Conservation (phyloP, 805 yeast species). For the Pichia deserticola region DNA sequence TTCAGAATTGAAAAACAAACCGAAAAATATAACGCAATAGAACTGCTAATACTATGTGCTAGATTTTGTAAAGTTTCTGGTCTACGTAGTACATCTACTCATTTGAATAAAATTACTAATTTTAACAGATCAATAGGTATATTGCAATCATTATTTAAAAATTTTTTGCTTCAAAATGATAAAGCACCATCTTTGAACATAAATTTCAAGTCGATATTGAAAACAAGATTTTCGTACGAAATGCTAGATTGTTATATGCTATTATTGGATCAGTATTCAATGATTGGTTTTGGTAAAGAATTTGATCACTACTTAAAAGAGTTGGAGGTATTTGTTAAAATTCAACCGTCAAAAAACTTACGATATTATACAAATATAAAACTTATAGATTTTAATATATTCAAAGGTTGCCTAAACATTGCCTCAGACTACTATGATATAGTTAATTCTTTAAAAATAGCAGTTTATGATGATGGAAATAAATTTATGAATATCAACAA, state of each 20-base stretch:
- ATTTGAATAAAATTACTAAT: constrained; percentile 30
- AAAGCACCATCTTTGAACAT: constrained; percentile 15
- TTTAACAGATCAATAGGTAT: constrained; percentile 45
- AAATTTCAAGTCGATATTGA: constrained; percentile 18
- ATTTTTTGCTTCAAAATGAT: constrained; percentile 19
- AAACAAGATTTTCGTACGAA: constrained; percentile 30
- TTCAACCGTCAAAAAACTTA: constrained; percentile 23
- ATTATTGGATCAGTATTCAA: constrained; percentile 34
- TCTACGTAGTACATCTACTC: constrained; percentile 19
- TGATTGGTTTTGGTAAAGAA: constrained; percentile 53
- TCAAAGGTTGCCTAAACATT: constrained; percentile 7
- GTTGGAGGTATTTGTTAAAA: constrained; percentile 31
- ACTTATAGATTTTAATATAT: constrained; percentile 20
- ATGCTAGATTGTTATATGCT: constrained; percentile 32
- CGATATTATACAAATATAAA: constrained; percentile 15
- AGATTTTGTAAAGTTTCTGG: constrained; percentile 31
- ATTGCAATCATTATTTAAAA: constrained; percentile 45
- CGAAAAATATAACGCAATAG: constrained; percentile 13
- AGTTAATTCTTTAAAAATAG: neutral
- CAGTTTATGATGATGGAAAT: neutral
- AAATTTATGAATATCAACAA: neutral
- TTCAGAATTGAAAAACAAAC: constrained; percentile 11
- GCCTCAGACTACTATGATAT: constrained; percentile 11
- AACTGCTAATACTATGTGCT: constrained; percentile 25
- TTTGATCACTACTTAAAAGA: constrained; percentile 49